These are phyloP conservation scores for Cronartium quercuum DNA, from an alignment of 1,284 basidiomycete species.

Conservation along the genomic window DNA sequence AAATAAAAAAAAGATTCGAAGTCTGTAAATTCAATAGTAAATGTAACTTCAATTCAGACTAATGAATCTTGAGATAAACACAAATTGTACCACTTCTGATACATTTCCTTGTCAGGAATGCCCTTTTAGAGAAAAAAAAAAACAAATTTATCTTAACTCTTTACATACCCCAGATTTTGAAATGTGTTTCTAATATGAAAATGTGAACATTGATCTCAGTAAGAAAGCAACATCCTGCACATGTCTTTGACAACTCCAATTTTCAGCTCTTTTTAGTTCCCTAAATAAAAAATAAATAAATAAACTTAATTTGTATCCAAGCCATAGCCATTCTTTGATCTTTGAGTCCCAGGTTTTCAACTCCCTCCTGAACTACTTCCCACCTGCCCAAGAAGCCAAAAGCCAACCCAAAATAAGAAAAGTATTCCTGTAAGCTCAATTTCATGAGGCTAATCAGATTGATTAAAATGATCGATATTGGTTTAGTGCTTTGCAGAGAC, in stretches of 20 bases:
- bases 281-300: too few species aligned
- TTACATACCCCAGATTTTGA: constrained; percentile 48
- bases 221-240: neutral
- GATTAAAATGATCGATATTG: constrained; percentile 35
- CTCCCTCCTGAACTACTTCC: constrained; percentile 54
- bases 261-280: too few species aligned
- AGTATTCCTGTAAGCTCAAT: neutral
- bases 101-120: too few species aligned
- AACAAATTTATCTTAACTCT: too few species aligned
- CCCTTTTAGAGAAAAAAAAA: too few species aligned
- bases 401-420: constrained; percentile 17
- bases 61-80: too few species aligned
- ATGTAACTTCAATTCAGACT: too few species aligned
- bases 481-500: constrained; percentile 59
- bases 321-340: constrained; percentile 46
- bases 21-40: too few species aligned
- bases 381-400: constrained; percentile 55
- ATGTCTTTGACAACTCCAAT: neutral
- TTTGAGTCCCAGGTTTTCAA: constrained; percentile 55
- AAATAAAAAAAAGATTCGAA: too few species aligned
- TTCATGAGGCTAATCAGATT: neutral
- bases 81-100: too few species aligned
- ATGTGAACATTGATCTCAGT: too few species aligned
- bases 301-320: constrained; percentile 38
- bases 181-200: constrained; percentile 45